A percentile compares a stretch with the other conserved stretches of the same genome.
Evolutionary conservation across 2,329 filamentous ascomycete species (phyloP).

Genomic region (Aureobasidium sp.): DNA sequence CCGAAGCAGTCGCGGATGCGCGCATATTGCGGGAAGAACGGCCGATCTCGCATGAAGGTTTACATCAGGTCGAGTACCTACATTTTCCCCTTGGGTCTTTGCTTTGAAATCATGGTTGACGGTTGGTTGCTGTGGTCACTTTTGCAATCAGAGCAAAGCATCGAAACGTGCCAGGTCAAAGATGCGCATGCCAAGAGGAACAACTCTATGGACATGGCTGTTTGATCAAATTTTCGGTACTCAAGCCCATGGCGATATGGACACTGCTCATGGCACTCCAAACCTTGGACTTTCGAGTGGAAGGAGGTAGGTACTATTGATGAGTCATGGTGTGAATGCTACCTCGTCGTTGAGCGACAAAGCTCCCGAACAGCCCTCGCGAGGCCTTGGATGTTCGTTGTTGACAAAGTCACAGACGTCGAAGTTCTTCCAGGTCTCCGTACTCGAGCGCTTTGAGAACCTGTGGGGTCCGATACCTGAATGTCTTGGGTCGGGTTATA

Average conservation of each 20-base stretch:
- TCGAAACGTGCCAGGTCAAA: not conserved
- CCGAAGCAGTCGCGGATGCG: not conserved
- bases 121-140: not conserved
- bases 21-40: not conserved
- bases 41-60: slow-evolving; percentile 2
- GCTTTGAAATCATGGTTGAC: not conserved
- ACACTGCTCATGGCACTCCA: not conserved
- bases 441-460: not conserved
- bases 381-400: not conserved
- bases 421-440: not conserved
- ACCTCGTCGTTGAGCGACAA: not conserved
- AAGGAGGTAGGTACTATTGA: not conserved
- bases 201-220: not conserved
- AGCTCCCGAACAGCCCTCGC: not conserved
- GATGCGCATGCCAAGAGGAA: not conserved
- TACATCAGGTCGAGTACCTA: not conserved
- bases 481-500: slow-evolving; percentile 7
- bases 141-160: not conserved
- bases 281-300: not conserved
- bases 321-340: not conserved
- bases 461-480: not conserved
- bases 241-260: not conserved
- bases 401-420: not conserved
- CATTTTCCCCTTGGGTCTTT: not conserved
- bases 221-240: not conserved